phyloP scores from a whole-genome alignment of 2,329 filamentous ascomycete genomes.

The Aspergillus alliaceus region DNA sequence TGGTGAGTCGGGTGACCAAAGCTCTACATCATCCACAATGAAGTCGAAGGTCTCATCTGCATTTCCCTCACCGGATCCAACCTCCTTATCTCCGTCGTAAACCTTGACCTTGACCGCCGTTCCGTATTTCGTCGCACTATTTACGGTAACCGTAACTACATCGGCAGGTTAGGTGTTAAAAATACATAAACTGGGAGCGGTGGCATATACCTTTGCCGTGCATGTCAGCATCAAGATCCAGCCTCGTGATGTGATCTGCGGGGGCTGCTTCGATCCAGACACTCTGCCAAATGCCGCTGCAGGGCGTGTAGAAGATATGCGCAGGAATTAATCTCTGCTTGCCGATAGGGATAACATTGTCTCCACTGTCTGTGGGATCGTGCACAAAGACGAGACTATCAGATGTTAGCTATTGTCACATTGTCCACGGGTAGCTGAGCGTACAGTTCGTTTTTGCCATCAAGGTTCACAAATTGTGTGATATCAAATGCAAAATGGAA shows the following conservation, averaged over 20 bases:
- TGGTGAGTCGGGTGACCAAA: conserved; percentile 66
- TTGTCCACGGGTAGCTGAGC: conserved; percentile 18
- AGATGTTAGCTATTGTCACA: neutral
- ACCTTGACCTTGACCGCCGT: conserved; percentile 42
- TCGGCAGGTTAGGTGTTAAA: neutral
- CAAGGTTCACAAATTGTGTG: conserved; percentile 45
- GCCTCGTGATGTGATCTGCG: conserved; percentile 54
- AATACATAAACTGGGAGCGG: neutral
- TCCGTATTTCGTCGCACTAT: conserved; percentile 42
- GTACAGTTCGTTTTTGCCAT: conserved; percentile 56
- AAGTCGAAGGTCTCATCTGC: conserved; percentile 57
- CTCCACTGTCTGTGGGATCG: conserved; percentile 63
- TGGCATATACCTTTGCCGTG: conserved; percentile 49
- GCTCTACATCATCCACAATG: conserved; percentile 52
- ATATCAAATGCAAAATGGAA: conserved; percentile 62
- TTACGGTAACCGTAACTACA: conserved; percentile 57
- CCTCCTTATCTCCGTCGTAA: conserved; percentile 37
- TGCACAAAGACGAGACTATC: conserved; percentile 62
- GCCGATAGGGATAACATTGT: conserved; percentile 62
- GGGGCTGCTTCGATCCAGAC: conserved; percentile 71
- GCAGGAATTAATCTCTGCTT: conserved; percentile 59
- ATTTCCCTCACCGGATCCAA: conserved; percentile 47
- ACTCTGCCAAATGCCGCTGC: conserved; percentile 72
- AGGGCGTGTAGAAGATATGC: conserved; percentile 69
- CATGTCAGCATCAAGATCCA: conserved; percentile 61